These are phyloP conservation scores for Aspergillus brunneoviolaceus DNA, from an alignment of 2,329 filamentous ascomycete species.

Conservation along the genomic window DNA sequence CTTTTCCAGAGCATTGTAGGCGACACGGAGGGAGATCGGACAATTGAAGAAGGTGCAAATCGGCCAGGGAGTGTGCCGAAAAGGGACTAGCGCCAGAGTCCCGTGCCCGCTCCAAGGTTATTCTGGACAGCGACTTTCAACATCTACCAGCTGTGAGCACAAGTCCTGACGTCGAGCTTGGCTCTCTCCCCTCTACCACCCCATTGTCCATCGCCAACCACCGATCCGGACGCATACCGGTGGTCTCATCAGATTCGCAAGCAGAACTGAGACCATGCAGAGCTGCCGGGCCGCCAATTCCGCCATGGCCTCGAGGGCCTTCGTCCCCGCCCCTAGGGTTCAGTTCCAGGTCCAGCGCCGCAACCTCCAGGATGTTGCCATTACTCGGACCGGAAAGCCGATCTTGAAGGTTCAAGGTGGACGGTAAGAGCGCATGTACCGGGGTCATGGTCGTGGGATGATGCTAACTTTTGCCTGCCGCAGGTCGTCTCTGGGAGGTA, in stretches of 20 bases:
- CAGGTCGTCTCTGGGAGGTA: constrained; percentile 86
- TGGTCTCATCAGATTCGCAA: constrained; percentile 28
- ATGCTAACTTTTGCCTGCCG: constrained; percentile 25
- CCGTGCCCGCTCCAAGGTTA: constrained; percentile 28
- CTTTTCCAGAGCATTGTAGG: neutral
- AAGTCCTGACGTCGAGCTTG: constrained; percentile 29
- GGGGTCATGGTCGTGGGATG: neutral
- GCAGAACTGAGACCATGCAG: constrained; percentile 44
- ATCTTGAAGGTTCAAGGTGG: constrained; percentile 86
- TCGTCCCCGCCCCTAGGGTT: constrained; percentile 37
- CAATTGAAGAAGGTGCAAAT: neutral
- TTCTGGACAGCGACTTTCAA: constrained; percentile 22
- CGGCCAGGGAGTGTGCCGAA: constrained; percentile 22
- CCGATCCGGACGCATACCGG: constrained; percentile 24
- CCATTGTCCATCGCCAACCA: constrained; percentile 20
- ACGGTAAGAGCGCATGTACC: constrained; percentile 59
- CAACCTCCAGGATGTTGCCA: constrained; percentile 75
- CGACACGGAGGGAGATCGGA: neutral
- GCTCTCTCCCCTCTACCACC: constrained; percentile 27
- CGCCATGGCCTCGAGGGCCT: constrained; percentile 40
- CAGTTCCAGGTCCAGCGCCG: constrained; percentile 48
- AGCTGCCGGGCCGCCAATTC: constrained; percentile 46
- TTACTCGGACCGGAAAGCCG: constrained; percentile 94
- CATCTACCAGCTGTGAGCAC: constrained; percentile 20
- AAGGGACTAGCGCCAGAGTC: constrained; percentile 34